Percentiles rank a stretch among this genome's conserved stretches.
Conservation (phyloP, 495 filamentous ascomycete species). For the Baudoinia panamericana region DNA sequence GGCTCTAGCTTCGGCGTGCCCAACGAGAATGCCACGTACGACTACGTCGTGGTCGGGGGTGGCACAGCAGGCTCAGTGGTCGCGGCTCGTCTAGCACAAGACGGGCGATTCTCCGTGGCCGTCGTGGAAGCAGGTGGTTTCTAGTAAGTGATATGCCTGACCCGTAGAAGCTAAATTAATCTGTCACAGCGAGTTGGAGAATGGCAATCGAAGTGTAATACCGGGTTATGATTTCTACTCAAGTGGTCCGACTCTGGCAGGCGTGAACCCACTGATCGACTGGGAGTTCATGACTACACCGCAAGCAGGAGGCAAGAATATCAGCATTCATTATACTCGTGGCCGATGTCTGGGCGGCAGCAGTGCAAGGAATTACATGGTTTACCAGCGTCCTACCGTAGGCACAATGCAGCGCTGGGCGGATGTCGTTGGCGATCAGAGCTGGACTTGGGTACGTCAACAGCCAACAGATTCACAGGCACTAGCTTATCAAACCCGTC, state of each 20-base stretch:
- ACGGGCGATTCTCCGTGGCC: no score
- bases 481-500: no score
- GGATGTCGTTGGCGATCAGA: constrained; percentile 40
- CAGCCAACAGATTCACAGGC: no score
- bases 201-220: constrained; percentile 7
- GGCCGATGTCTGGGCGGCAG: constrained; percentile 22
- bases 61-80: no score
- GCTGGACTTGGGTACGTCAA: constrained; percentile 43
- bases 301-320: constrained; percentile 5
- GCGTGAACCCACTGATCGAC: constrained; percentile 20
- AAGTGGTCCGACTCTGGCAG: constrained; percentile 1
- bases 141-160: no score
- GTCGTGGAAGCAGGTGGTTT: constrained; percentile 17
- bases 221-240: constrained; percentile 14
- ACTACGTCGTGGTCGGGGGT: no score
- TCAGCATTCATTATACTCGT: constrained; percentile 20
- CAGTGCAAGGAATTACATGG: constrained; percentile 20
- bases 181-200: constrained; percentile 9
- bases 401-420: constrained; percentile 44
- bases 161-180: no score
- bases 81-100: no score
- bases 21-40: no score
- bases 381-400: constrained; percentile 28
- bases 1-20: no score
- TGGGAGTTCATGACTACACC: constrained; percentile 20